These are phyloP conservation scores for Phyllosticta capitalensis DNA, from an alignment of 2,329 filamentous ascomycete species.

Conservation along the genomic window DNA sequence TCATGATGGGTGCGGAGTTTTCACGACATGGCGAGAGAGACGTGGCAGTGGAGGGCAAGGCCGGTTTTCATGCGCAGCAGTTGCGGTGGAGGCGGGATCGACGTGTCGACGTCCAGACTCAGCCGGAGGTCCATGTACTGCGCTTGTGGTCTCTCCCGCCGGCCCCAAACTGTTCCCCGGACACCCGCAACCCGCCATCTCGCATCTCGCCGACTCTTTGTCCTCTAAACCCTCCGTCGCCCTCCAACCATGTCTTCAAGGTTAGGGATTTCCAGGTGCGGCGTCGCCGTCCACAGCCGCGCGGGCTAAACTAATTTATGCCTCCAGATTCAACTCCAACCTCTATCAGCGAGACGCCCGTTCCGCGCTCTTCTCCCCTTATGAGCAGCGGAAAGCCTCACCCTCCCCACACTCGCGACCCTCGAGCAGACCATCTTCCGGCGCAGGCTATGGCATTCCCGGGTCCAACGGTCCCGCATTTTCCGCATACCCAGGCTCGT, in stretches of 20 bases:
- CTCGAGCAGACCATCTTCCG: conserved; percentile 13
- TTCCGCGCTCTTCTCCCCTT: conserved; percentile 32
- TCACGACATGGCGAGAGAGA: background rate
- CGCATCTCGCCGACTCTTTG: background rate
- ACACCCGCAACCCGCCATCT: background rate
- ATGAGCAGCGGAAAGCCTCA: conserved; percentile 26
- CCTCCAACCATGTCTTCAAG: conserved; percentile 8
- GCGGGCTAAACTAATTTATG: background rate
- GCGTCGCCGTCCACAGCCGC: background rate
- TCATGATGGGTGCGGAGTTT: background rate
- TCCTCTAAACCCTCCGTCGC: background rate
- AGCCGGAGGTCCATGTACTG: background rate
- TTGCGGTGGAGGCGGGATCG: background rate
- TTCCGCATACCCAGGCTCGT: conserved; percentile 25
- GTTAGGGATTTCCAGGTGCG: background rate
- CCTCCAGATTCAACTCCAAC: conserved; percentile 14
- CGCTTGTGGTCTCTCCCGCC: background rate
- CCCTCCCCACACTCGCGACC: conserved; percentile 23
- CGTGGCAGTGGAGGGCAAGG: background rate
- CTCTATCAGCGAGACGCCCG: conserved; percentile 20
- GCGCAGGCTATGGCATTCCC: conserved; percentile 7
- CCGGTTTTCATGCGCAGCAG: background rate
- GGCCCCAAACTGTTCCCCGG: conserved; percentile 9
- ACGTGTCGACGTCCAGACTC: background rate
- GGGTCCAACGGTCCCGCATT: conserved; percentile 17